Conservation (phyloP, 2,329 filamentous ascomycete genomes). For the Fusarium scirpi region DNA sequence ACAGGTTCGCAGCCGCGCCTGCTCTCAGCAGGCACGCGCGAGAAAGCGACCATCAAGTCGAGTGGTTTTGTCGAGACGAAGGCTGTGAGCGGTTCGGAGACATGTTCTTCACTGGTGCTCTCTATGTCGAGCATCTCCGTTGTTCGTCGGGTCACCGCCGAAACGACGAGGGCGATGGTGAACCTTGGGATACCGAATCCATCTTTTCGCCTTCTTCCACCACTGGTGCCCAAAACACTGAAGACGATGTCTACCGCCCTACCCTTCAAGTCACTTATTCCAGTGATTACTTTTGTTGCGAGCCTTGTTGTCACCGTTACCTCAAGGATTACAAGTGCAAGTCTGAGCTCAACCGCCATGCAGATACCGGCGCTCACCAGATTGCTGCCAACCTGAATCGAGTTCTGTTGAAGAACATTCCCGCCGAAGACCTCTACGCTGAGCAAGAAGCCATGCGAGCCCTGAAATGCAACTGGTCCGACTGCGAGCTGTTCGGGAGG, state of each 20-base stretch:
- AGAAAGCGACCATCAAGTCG: conserved; percentile 14
- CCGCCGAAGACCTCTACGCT: neutral
- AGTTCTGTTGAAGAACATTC: neutral
- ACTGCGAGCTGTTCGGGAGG: conserved; percentile 24
- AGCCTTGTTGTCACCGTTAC: conserved; percentile 35
- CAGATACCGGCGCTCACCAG: conserved; percentile 17
- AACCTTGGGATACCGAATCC: neutral
- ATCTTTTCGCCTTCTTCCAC: neutral
- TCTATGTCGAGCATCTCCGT: conserved; percentile 18
- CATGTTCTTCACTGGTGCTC: conserved; percentile 5
- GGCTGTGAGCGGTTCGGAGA: conserved; percentile 10
- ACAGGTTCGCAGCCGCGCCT: conserved; percentile 39
- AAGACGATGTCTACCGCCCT: neutral
- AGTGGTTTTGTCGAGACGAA: conserved; percentile 22
- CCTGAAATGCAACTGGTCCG: conserved; percentile 25
- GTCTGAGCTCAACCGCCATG: conserved; percentile 38
- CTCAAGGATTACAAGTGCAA: conserved; percentile 30
- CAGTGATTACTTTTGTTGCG: conserved; percentile 12
- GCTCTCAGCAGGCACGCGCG: conserved; percentile 37
- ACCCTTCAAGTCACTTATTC: neutral
- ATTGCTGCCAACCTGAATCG: conserved; percentile 24
- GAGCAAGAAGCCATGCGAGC: conserved; percentile 40
- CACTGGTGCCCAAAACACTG: neutral
- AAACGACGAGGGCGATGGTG: neutral
- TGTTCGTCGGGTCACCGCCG: conserved; percentile 12